These are phyloP conservation scores for Spergularia azorica DNA, from an alignment of 179 eudicot genomes.

Conservation along the genomic window DNA sequence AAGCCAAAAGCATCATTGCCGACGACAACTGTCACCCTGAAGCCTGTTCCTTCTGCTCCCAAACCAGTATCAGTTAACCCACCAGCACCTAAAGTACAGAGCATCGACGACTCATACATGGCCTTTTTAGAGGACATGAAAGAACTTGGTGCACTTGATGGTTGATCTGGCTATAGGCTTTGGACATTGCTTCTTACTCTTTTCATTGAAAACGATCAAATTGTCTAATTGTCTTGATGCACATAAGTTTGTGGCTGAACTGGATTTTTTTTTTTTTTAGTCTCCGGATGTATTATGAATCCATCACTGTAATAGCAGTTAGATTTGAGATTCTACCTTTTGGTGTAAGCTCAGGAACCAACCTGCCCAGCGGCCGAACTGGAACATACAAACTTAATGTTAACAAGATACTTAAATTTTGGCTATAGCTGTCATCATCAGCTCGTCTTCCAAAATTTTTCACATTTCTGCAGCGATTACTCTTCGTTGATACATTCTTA, in stretches of 20 bases:
- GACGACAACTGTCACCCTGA: constrained; percentile 36
- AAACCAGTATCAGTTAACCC: constrained; percentile 47
- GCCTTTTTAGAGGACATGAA: constrained; percentile 99
- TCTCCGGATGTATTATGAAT: constrained; percentile 6
- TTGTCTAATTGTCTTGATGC: neutral
- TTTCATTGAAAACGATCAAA: neutral
- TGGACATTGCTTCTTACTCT: neutral
- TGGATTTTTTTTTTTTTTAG: neutral
- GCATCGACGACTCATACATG: constrained; percentile 86
- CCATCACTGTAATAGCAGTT: constrained; percentile 11
- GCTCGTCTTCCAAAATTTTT: too few relatives aligned
- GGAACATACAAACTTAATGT: neutral
- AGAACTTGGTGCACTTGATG: constrained; percentile 91
- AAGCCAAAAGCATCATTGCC: constrained; percentile 66
- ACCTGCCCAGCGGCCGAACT: neutral
- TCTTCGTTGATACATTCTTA: too few relatives aligned
- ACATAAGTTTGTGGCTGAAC: neutral
- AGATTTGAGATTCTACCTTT: neutral
- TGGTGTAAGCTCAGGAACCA: constrained; percentile 15
- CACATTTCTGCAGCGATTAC: too few relatives aligned
- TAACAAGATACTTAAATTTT: neutral
- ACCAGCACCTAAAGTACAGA: constrained; percentile 59
- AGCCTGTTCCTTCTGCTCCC: constrained; percentile 40
- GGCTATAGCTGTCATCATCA: neutral
- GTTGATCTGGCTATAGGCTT: constrained; percentile 38